These are phyloP conservation scores for Aspergillus indologenus DNA, from an alignment of 495 filamentous ascomycete genomes.

Conservation along the genomic window DNA sequence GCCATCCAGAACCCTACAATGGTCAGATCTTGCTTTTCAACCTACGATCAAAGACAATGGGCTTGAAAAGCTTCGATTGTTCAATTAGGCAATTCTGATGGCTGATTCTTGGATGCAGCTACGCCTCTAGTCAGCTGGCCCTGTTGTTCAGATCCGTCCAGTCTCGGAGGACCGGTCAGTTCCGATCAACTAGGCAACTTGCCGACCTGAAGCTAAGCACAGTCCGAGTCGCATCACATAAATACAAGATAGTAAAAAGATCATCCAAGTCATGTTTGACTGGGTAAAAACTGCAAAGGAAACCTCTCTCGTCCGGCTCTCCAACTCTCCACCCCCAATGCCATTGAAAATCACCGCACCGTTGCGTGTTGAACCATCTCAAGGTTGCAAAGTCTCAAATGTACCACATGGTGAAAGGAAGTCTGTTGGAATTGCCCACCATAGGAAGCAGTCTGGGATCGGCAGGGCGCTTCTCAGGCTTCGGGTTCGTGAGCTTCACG, in stretches of 20 bases:
- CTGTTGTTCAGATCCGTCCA: conserved; percentile 4
- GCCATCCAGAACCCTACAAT: no score
- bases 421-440: conserved; percentile 26
- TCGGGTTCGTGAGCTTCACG: conserved; percentile 34
- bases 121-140: neutral
- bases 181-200: conserved; percentile 1
- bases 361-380: neutral
- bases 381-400: conserved; percentile 20
- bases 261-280: neutral
- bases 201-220: neutral
- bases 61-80: neutral
- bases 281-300: neutral
- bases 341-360: no score
- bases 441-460: conserved; percentile 37
- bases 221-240: neutral
- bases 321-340: neutral
- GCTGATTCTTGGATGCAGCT: neutral
- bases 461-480: conserved; percentile 29
- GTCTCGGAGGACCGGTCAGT: conserved; percentile 1
- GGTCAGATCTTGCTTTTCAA: no score
- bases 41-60: no score
- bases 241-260: neutral
- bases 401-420: conserved; percentile 43
- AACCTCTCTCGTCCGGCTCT: neutral
- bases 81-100: no score